phyloP scores from a whole-genome alignment of 2,329 filamentous ascomycete species.

The Endothia cerciana region DNA sequence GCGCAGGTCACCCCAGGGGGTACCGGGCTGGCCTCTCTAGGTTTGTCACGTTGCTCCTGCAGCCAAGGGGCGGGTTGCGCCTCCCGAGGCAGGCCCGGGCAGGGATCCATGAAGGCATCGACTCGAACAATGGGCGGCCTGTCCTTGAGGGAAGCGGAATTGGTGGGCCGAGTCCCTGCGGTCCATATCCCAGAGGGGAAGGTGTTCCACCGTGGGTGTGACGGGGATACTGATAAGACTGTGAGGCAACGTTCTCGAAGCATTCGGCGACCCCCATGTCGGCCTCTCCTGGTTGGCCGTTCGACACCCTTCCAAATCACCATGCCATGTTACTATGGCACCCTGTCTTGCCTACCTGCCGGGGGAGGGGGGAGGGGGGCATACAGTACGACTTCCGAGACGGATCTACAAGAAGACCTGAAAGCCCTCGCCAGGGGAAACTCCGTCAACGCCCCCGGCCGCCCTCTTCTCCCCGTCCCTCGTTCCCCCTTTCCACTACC shows the following conservation, averaged over 20 bases:
- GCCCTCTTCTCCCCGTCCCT: not conserved
- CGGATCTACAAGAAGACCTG: constrained; percentile 2
- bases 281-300: constrained; percentile 4
- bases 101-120: not conserved
- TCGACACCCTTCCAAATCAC: not conserved
- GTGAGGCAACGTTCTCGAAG: constrained; percentile 9
- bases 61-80: too few relatives aligned
- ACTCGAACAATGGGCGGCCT: not conserved
- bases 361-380: not conserved
- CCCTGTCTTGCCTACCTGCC: not conserved
- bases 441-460: not conserved
- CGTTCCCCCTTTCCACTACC: not conserved
- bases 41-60: not conserved
- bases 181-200: not conserved
- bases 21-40: not conserved
- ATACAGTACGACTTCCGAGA: not conserved
- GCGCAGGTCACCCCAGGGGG: not conserved
- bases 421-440: not conserved
- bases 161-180: constrained; percentile 9
- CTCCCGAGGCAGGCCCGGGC: not conserved
- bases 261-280: not conserved
- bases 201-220: constrained; percentile 6
- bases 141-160: not conserved
- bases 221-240: constrained; percentile 12
- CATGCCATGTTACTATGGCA: not conserved